A percentile compares a stretch with the other conserved stretches of the same genome.
Conservation (phyloP, 192 early-diverging fungal species). For the Coemansia sp. region DNA sequence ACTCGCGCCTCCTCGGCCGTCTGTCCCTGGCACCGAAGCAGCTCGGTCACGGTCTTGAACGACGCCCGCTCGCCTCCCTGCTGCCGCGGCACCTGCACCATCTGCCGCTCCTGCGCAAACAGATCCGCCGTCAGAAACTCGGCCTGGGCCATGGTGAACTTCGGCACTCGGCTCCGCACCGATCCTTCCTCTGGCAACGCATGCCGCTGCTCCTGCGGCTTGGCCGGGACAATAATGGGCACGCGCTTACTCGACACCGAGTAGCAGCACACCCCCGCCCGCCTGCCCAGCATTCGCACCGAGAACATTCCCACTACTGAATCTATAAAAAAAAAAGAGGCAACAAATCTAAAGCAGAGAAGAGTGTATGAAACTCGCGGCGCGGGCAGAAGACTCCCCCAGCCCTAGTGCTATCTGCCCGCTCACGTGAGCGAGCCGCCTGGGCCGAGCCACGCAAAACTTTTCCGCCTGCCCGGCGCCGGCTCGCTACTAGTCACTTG, state of each 20-base stretch:
- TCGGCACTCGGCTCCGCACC: slow-evolving; percentile 25
- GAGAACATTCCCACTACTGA: no score
- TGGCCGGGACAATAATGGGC: background rate
- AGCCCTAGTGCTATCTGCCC: no score
- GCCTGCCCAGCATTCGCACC: background rate
- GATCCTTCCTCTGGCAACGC: background rate
- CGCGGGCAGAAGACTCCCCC: no score
- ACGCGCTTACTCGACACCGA: slow-evolving; percentile 35
- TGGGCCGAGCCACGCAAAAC: no score
- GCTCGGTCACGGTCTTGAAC: slow-evolving; percentile 37
- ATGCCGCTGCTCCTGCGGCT: slow-evolving; percentile 1
- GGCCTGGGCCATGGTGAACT: slow-evolving; percentile 36
- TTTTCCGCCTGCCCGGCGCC: no score
- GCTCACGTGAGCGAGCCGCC: no score
- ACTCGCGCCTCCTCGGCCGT: slow-evolving; percentile 15
- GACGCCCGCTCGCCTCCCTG: slow-evolving; percentile 5
- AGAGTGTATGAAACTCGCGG: no score
- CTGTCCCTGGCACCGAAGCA: slow-evolving; percentile 18
- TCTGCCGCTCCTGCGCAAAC: slow-evolving; percentile 38
- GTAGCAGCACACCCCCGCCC: slow-evolving; percentile 11
- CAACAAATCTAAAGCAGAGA: no score
- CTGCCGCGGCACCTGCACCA: slow-evolving; percentile 1
- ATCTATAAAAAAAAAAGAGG: no score
- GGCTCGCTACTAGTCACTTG: no score
- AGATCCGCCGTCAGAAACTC: slow-evolving; percentile 35